A percentile compares a stretch with the other conserved stretches of the same genome.
Conservation (phyloP, 345 rosid genomes). For the Acer negundo region DNA sequence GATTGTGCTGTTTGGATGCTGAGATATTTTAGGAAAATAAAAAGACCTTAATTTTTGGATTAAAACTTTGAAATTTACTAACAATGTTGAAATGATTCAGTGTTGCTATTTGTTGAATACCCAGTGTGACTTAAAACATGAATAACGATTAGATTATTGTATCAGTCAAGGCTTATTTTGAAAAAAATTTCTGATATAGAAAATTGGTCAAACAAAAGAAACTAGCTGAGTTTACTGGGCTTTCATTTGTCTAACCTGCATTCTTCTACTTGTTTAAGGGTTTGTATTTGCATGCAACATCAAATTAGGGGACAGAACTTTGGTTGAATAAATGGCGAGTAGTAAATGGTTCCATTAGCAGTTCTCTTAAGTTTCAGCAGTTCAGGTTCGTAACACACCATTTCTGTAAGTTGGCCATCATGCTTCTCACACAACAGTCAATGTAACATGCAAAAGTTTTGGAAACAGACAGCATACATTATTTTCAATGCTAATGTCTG, state of each 20-base stretch:
- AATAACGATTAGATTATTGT: neutral
- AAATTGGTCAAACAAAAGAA: too few species aligned
- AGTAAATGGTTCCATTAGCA: too few species aligned
- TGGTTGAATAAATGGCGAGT: neutral
- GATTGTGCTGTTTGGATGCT: conserved; percentile 23
- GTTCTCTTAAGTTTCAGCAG: neutral
- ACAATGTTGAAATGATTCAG: conserved; percentile 8
- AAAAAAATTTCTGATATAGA: too few species aligned
- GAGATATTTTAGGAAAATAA: conserved; percentile 10
- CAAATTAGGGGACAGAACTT: neutral
- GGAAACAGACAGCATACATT: neutral
- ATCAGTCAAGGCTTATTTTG: neutral
- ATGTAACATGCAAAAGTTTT: neutral
- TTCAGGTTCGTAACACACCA: neutral
- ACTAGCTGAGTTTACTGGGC: too few species aligned
- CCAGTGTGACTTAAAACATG: neutral
- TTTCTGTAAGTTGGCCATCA: too few species aligned
- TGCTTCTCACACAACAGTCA: too few species aligned
- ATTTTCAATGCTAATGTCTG: neutral
- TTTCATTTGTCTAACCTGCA: too few species aligned
- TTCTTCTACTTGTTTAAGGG: neutral
- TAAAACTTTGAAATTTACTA: neutral
- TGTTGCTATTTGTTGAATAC: neutral
- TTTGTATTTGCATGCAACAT: neutral
- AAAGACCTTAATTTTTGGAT: neutral